phyloP scores from a whole-genome alignment of 768 basidiomycete genomes.

The Mycena galericulata region DNA sequence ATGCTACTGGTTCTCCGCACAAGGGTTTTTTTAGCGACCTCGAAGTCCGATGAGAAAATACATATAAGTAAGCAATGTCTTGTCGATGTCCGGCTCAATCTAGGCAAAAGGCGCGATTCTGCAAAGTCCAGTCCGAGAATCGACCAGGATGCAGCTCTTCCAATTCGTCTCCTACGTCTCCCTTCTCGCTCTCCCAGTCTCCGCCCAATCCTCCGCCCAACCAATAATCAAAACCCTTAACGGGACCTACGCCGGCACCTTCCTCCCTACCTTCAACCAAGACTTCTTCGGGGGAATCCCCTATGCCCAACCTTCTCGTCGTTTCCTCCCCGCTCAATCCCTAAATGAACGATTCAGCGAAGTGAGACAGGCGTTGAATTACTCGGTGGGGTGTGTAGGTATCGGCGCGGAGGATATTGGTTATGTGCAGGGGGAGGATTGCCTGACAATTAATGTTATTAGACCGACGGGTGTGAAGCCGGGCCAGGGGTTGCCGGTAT shows the following conservation, averaged over 20 bases:
- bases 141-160: slow-evolving; percentile 22
- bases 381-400: slow-evolving; percentile 27
- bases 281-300: slow-evolving; percentile 26
- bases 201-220: slow-evolving; percentile 26
- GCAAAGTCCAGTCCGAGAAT: slow-evolving; percentile 23
- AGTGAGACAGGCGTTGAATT: slow-evolving; percentile 27
- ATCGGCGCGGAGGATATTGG: slow-evolving; percentile 24
- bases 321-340: slow-evolving; percentile 28
- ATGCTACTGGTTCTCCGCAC: slow-evolving; percentile 17
- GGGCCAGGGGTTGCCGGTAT: slow-evolving; percentile 26
- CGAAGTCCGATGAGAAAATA: slow-evolving; percentile 23
- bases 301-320: slow-evolving; percentile 27
- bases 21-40: slow-evolving; percentile 22
- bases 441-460: slow-evolving; percentile 24
- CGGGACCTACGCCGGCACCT: slow-evolving; percentile 26
- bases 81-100: slow-evolving; percentile 22
- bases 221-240: slow-evolving; percentile 26
- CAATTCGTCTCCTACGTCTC: slow-evolving; percentile 22
- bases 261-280: slow-evolving; percentile 27
- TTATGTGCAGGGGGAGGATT: slow-evolving; percentile 28
- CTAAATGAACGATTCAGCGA: slow-evolving; percentile 24
- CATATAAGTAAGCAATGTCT: slow-evolving; percentile 26
- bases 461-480: slow-evolving; percentile 29
- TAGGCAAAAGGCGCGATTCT: slow-evolving; percentile 23
- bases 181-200: slow-evolving; percentile 21